phyloP scores from a whole-genome alignment of 202 grass and related monocot species.

The Bolboschoenoplectus hybrid region DNA sequence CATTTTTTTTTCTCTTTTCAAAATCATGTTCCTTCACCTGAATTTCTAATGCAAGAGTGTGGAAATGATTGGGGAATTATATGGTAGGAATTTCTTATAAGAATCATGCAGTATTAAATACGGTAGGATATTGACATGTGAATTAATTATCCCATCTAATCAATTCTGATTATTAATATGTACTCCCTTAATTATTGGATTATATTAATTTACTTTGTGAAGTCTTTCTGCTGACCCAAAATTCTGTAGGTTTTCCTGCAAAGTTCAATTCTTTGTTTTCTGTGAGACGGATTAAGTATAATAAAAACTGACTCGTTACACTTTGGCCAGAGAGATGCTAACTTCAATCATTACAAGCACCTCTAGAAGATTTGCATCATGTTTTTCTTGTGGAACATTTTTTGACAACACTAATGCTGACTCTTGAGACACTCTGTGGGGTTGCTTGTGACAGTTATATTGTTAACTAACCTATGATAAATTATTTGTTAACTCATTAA shows the following conservation, averaged over 20 bases:
- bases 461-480: neutral
- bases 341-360: neutral
- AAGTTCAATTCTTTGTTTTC: neutral
- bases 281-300: neutral
- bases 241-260: neutral
- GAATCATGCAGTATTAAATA: neutral
- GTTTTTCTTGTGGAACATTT: neutral
- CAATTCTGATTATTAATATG: neutral
- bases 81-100: neutral
- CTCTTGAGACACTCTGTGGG: neutral
- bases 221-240: neutral
- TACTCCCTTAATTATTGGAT: constrained; percentile 11
- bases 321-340: neutral
- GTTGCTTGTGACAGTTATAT: neutral
- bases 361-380: neutral
- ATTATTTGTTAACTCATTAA: neutral
- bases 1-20: neutral
- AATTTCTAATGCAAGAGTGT: neutral
- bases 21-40: neutral
- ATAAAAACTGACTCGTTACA: neutral
- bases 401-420: neutral
- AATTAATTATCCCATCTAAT: neutral
- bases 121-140: neutral
- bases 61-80: neutral
- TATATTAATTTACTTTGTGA: neutral